Percentiles rank a stretch among this genome's conserved stretches.
Conservation (phyloP, 2,329 filamentous ascomycete species). For the Proliferodiscus dingleyae region DNA sequence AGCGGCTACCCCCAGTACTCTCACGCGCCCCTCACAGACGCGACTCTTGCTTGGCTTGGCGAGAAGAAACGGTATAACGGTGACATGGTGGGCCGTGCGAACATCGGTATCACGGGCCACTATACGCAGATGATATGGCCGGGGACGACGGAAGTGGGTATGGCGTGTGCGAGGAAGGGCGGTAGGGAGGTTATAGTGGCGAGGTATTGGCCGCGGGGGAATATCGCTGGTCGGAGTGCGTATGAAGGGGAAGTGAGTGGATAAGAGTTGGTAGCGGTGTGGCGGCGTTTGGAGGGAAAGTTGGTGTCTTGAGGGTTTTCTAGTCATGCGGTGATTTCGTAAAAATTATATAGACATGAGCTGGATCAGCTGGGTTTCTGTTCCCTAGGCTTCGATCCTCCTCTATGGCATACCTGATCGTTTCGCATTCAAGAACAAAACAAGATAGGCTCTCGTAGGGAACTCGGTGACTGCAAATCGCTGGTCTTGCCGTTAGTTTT, state of each 20-base stretch:
- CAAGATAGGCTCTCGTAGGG: too few relatives aligned
- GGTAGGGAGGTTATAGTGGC: neutral
- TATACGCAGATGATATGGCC: neutral
- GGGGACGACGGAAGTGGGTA: neutral
- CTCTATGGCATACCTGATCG: too few relatives aligned
- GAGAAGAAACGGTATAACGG: neutral
- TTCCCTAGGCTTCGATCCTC: too few relatives aligned
- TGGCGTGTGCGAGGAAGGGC: neutral
- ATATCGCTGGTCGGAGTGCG: neutral
- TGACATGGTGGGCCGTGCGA: neutral
- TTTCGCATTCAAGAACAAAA: too few relatives aligned
- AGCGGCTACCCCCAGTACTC: neutral
- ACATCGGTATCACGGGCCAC: neutral
- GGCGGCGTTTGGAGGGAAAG: too few relatives aligned
- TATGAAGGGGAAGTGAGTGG: neutral
- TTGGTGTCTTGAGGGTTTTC: too few relatives aligned
- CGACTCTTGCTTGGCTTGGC: neutral
- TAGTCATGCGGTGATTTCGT: too few relatives aligned
- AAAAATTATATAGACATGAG: too few relatives aligned
- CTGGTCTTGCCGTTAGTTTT: too few relatives aligned
- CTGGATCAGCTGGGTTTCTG: too few relatives aligned
- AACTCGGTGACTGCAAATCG: too few relatives aligned
- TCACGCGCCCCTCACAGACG: neutral
- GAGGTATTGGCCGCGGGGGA: constrained; percentile 1
- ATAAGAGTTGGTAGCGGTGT: neutral